Base-by-base conservation (phyloP, 2,329 filamentous ascomycete species). In the Zasmidium citrigriseum region DNA sequence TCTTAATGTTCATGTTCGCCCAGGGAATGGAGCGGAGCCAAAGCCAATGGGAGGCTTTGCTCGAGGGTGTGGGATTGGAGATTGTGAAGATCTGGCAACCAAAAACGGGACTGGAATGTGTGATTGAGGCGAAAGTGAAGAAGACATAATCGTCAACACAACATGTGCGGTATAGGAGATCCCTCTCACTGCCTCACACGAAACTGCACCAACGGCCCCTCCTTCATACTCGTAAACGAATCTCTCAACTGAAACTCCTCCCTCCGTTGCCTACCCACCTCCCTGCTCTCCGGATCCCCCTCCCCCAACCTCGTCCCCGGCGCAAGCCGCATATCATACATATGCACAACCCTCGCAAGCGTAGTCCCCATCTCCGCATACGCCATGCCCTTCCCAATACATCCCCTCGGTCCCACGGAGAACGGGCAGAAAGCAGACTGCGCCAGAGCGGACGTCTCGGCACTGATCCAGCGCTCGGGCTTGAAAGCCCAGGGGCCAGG, bases 381-480 rank as follows among this genome's bases (percentile, higher is more conserved):
- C 4, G 63, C 63, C 63, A 64, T 61, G 2, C 61, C 62, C 54
- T 65, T 64, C 1, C 63, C 63, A 29, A 65, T 65, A 34, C 63
- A 65, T 7, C 63, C 61, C 29, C 63, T 34, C 34, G 63, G 58
- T 10, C 63, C 63, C 9, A 65, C 54, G 22, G 57, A 60, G 14
- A 65, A 65, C 4, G 63, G 63, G 14, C 61, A 64, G 44, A 65
- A 65, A 2, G 63, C 63, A 4, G 49, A 55, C 20, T 65, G 61
- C 14, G 60, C 60, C 5, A 59, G 2, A 5, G 55, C 60, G 7
- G 22, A 22, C 7, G 0, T 27, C 50, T 3, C 55, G 3, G 54
- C 48, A n/a, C n/a, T n/a, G 10, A 64, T 51, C 70, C 70, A 72
- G 14, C 70, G 61, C 38, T 68, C 65, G 3, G 70, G 70, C 1